Base-by-base conservation (phyloP, 495 filamentous ascomycete genomes). In the Lophiotrema nucula region DNA sequence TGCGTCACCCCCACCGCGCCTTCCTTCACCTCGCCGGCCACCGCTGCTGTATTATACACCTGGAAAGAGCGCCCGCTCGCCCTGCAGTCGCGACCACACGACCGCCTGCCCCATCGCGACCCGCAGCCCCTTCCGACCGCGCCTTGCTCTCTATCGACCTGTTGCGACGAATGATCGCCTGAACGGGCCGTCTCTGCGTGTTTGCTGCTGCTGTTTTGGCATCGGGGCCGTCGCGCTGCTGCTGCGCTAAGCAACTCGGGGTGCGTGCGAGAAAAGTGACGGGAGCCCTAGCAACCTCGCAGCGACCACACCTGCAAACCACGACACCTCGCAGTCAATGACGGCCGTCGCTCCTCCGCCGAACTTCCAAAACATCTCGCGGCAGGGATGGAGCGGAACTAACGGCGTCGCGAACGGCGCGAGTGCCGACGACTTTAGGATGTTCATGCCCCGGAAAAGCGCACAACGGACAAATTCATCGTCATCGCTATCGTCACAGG, bases 271-370 rank as follows among this genome's bases (percentile, higher is more conserved):
- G 37, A 63, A 60, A 56, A 52, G 44, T 53, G 47, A 56, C 53
- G 44, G 16, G 16, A 6, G 8, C 27, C 15, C 3, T 16, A 28
- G 16, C 12, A 16, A 57, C 53, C 19, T 38, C 28, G 28, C 44
- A n/a, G 43, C 28, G 42, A 55, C 51, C 42, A 44, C 44, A 62
- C 50, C 66, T 69, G 72, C 70, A 65, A 77, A 58, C 59, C 43
- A 50, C 53, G 53, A 38, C 22, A 76, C 72, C 75, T 74, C 64
- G 33, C 24, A 70, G 72, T 67, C 68, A 67, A 98, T 98, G 93
- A 98, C 93, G 82, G 93, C 93, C 74, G 92, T 98, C 75, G 93
- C 91, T 69, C 89, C 84, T 76, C 90, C 88, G 60, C 89, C 89
- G 73, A 92, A 85, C 74, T 91, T 97, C 73, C 85, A 91, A 77